A percentile compares a stretch with the other conserved stretches of the same genome.
Conservation (phyloP, 2,329 filamentous ascomycete species). For the Phaeosphaeriaceae sp. region DNA sequence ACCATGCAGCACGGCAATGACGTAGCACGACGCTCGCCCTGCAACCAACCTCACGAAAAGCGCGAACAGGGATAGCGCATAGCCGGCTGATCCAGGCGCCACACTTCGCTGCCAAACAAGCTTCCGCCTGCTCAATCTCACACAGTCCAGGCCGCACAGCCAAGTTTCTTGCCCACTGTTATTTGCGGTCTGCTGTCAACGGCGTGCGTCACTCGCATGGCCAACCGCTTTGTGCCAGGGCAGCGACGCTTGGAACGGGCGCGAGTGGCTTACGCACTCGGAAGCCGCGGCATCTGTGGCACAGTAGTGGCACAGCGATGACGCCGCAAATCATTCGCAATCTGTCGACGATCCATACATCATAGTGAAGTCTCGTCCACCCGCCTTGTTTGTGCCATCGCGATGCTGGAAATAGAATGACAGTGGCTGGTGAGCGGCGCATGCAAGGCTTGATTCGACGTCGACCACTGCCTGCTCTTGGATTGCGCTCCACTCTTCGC, state of each 20-base stretch:
- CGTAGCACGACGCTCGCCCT: constrained; percentile 15
- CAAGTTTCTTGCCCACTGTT: constrained; percentile 9
- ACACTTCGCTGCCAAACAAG: constrained; percentile 9
- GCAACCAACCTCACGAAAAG: constrained; percentile 8
- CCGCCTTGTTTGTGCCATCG: constrained; percentile 9
- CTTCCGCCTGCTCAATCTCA: constrained; percentile 4
- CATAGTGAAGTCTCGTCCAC: constrained; percentile 12
- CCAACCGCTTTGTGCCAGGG: neutral
- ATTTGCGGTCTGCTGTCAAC: constrained; percentile 6
- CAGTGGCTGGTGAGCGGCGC: constrained; percentile 4
- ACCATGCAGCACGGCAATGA: constrained; percentile 21
- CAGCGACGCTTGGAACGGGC: constrained; percentile 2
- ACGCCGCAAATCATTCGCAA: constrained; percentile 18
- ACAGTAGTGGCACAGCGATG: neutral
- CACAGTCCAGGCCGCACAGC: constrained; percentile 12
- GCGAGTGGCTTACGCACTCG: neutral
- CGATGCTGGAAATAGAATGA: neutral
- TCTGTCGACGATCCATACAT: constrained; percentile 14
- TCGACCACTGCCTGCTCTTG: neutral
- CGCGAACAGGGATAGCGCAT: constrained; percentile 13
- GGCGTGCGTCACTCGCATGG: constrained; percentile 12
- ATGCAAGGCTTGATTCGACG: constrained; percentile 2
- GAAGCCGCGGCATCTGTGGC: neutral
- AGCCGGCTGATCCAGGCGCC: constrained; percentile 16
- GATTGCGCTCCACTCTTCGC: neutral